Conservation (phyloP, 2,329 filamentous ascomycete genomes). For the Ceratocystis harringtonii region DNA sequence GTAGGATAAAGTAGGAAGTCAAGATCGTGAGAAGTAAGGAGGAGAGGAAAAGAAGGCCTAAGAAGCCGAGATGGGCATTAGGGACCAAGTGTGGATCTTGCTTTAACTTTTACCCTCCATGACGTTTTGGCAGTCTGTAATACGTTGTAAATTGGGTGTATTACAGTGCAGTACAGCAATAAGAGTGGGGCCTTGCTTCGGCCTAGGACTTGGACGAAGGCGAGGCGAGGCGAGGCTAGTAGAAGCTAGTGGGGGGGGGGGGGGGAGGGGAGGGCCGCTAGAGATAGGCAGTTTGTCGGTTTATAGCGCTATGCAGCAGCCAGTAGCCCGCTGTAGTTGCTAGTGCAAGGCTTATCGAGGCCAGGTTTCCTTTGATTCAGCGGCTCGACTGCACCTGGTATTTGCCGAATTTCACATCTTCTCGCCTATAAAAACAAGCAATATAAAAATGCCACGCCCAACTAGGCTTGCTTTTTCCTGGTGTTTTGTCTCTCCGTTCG, state of each 20-base stretch:
- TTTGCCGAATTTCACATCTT: too few species aligned
- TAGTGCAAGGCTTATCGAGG: too few species aligned
- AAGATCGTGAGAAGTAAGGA: neutral
- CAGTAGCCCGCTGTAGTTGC: too few species aligned
- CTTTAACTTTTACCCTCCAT: neutral
- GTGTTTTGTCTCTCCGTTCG: neutral
- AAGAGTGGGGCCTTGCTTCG: neutral
- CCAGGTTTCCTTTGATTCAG: too few species aligned
- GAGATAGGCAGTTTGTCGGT: too few species aligned
- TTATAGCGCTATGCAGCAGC: too few species aligned
- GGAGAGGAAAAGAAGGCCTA: neutral
- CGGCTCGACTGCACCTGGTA: too few species aligned
- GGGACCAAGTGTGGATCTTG: neutral
- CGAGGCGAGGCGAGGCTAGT: too few species aligned
- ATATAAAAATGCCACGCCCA: too few species aligned
- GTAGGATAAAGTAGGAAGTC: neutral
- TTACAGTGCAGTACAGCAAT: neutral
- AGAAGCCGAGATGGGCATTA: neutral
- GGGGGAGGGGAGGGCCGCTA: too few species aligned
- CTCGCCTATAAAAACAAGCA: too few species aligned
- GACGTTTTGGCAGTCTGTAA: conserved; percentile 1
- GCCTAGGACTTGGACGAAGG: neutral
- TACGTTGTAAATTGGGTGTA: neutral
- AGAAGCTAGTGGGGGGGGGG: too few species aligned
- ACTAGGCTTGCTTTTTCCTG: neutral